Evolutionary conservation across 2,329 filamentous ascomycete genomes (phyloP).

Genomic region (Fusarium floridanum): DNA sequence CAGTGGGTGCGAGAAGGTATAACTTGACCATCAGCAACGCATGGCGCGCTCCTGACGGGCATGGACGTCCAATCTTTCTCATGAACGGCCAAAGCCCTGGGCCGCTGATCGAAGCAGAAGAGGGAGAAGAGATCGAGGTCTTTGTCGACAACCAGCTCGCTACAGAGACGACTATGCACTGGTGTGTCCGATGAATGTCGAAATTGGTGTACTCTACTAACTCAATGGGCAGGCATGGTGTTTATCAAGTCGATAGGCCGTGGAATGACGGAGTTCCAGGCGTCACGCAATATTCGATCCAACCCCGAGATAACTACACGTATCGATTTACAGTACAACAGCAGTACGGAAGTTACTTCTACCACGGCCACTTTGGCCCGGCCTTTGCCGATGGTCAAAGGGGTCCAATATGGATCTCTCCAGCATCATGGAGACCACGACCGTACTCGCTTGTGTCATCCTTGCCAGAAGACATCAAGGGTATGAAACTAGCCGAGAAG

Average conservation of each 20-base stretch:
- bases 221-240: neutral
- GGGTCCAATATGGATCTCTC: neutral
- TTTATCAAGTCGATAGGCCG: neutral
- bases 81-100: constrained; percentile 23
- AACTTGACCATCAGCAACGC: neutral
- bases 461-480: neutral
- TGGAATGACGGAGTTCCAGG: constrained; percentile 9
- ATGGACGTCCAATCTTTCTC: constrained; percentile 4
- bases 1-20: neutral
- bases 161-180: constrained; percentile 19
- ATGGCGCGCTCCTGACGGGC: constrained; percentile 2
- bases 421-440: neutral
- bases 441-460: neutral
- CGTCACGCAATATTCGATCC: constrained; percentile 7
- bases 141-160: constrained; percentile 11
- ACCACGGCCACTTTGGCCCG: constrained; percentile 7
- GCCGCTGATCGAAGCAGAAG: constrained; percentile 1
- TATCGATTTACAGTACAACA: neutral
- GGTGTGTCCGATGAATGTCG: neutral
- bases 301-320: constrained; percentile 1
- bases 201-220: neutral
- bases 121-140: constrained; percentile 14
- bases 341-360: constrained; percentile 5
- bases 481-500: neutral
- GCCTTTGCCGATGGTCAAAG: neutral